Percentiles rank a stretch among this genome's conserved stretches.
These are phyloP conservation scores for Dactylellina drechsleri DNA, from an alignment of 2,329 filamentous ascomycete genomes.

Conservation along the genomic window DNA sequence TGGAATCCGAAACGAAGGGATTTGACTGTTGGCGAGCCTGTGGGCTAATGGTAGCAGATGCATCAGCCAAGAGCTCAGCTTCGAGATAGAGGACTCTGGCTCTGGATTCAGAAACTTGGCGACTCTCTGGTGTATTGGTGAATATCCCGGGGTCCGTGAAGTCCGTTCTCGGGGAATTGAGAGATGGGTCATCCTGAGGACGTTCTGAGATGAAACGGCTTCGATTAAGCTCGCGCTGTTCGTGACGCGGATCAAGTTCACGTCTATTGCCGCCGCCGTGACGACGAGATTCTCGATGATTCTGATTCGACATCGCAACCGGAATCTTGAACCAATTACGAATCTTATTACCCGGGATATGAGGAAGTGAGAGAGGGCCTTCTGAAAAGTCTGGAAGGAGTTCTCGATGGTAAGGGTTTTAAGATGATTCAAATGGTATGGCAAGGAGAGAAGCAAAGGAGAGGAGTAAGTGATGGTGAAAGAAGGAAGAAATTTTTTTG, in stretches of 20 bases:
- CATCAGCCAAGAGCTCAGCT: constrained; percentile 8
- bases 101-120: constrained; percentile 29
- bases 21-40: neutral
- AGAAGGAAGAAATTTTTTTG: neutral
- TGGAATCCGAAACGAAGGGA: no score
- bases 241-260: neutral
- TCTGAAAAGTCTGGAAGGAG: neutral
- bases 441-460: neutral
- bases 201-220: neutral
- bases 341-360: neutral
- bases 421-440: neutral
- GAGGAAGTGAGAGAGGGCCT: neutral
- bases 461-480: no score
- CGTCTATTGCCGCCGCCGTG: neutral
- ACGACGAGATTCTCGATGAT: neutral
- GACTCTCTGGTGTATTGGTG: no score
- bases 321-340: neutral
- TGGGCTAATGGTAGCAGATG: neutral
- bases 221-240: neutral
- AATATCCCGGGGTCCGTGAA: no score
- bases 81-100: constrained; percentile 28
- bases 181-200: neutral
- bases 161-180: no score
- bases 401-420: neutral
- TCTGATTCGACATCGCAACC: constrained; percentile 7